Percentiles rank a stretch among this genome's conserved stretches.
These are phyloP conservation scores for Jatropha podagrica DNA, from an alignment of 441 rosid genomes.

Conservation along the genomic window DNA sequence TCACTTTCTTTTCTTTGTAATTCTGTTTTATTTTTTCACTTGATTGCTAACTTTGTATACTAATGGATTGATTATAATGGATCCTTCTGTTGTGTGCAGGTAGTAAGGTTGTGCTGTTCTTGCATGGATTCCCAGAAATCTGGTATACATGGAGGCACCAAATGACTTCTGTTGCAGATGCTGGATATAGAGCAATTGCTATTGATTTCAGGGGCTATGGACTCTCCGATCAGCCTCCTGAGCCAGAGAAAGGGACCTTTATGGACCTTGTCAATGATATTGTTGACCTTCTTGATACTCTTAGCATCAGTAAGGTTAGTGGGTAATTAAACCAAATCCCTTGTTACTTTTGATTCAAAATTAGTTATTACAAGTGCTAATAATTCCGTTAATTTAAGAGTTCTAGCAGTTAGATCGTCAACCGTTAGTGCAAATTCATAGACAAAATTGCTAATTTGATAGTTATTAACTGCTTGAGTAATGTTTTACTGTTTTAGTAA, in stretches of 20 bases:
- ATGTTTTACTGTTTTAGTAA: too few species aligned
- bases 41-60: too few species aligned
- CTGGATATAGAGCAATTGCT: conserved; percentile 25
- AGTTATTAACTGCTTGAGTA: too few species aligned
- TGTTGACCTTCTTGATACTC: conserved; percentile 25
- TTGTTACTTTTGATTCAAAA: background rate
- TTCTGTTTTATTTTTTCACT: background rate
- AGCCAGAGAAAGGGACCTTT: conserved; percentile 27
- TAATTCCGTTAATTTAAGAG: background rate
- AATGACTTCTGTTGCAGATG: conserved; percentile 28
- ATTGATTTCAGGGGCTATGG: conserved; percentile 35
- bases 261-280: conserved; percentile 26
- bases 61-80: too few species aligned
- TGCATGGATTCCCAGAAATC: conserved; percentile 32
- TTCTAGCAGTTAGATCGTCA: too few species aligned
- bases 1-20: background rate
- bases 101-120: conserved; percentile 25
- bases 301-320: conserved; percentile 27
- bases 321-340: background rate
- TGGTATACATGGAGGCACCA: conserved; percentile 39
- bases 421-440: too few species aligned
- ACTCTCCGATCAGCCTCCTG: conserved; percentile 26
- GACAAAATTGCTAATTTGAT: too few species aligned
- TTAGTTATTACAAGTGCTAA: background rate
- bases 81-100: conserved; percentile 14